A percentile compares a stretch with the other conserved stretches of the same genome.
These are phyloP conservation scores for Pythium folliculosum DNA, from an alignment of 352 stramenopile genomes.

Conservation along the genomic window DNA sequence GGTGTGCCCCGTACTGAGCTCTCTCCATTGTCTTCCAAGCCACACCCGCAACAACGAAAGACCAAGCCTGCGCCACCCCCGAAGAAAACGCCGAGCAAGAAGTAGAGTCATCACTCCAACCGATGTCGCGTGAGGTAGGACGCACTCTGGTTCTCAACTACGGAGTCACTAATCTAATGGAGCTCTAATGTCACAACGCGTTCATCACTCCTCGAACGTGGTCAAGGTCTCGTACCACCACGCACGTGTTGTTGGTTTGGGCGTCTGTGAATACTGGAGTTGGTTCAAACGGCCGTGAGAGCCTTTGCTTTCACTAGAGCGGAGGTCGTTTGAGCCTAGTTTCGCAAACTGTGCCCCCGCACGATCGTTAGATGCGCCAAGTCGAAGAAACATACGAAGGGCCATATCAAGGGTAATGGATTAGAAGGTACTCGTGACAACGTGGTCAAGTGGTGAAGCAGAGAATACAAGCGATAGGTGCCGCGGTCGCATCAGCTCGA, in stretches of 20 bases:
- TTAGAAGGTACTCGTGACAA: no score
- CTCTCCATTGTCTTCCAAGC: neutral
- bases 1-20: slow-evolving; percentile 84
- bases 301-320: no score
- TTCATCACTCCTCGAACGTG: neutral
- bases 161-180: no score
- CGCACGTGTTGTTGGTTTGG: neutral
- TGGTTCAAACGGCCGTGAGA: no score
- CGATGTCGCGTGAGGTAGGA: neutral
- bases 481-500: no score
- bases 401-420: no score
- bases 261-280: neutral
- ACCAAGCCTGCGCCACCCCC: slow-evolving; percentile 8
- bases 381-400: no score
- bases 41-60: neutral
- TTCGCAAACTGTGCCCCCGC: no score
- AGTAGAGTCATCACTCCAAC: neutral
- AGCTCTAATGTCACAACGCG: neutral
- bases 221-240: neutral
- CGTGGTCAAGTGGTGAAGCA: neutral
- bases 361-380: no score
- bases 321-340: no score
- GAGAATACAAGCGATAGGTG: no score
- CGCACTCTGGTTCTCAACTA: neutral
- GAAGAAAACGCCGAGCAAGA: slow-evolving; percentile 16